phyloP scores from a whole-genome alignment of 805 yeast species.

The Komagataella mondaviorum region DNA sequence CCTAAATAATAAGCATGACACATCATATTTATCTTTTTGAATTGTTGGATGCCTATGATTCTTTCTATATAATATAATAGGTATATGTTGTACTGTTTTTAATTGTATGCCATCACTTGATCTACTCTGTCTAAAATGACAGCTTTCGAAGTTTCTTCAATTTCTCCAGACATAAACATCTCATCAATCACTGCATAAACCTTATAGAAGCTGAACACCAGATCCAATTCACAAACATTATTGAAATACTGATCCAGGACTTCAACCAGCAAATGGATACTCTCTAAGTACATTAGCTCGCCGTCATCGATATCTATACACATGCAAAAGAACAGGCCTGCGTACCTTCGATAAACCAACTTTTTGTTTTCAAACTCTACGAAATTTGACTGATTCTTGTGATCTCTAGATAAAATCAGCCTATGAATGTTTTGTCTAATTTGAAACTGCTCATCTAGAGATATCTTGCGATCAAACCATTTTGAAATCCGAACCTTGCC shows the following conservation, averaged over 20 bases:
- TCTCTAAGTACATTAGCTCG: constrained; percentile 71
- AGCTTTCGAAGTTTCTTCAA: constrained; percentile 71
- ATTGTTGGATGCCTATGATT: not conserved
- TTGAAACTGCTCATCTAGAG: constrained; percentile 31
- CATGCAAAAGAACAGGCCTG: constrained; percentile 81
- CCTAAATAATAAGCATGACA: constrained; percentile 37
- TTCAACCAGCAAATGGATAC: constrained; percentile 81
- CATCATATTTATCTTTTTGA: not conserved
- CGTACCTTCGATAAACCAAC: constrained; percentile 78
- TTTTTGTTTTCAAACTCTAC: constrained; percentile 40
- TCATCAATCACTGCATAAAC: constrained; percentile 78
- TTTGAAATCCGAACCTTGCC: constrained; percentile 83
- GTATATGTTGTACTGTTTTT: not conserved
- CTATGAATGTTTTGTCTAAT: constrained; percentile 59
- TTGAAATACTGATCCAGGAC: constrained; percentile 76
- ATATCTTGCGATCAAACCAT: constrained; percentile 34
- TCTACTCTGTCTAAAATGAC: constrained; percentile 41
- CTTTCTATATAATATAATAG: not conserved
- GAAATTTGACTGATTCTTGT: constrained; percentile 47
- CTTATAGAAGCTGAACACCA: constrained; percentile 84
- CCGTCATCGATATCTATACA: constrained; percentile 72
- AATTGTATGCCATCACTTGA: not conserved
- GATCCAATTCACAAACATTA: constrained; percentile 86
- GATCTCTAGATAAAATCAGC: constrained; percentile 70
- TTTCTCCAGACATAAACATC: constrained; percentile 80